Evolutionary conservation across 768 basidiomycete species (phyloP), one percentile per base, ranked within the genome.

Genomic region (Mycena chlorophos): DNA sequence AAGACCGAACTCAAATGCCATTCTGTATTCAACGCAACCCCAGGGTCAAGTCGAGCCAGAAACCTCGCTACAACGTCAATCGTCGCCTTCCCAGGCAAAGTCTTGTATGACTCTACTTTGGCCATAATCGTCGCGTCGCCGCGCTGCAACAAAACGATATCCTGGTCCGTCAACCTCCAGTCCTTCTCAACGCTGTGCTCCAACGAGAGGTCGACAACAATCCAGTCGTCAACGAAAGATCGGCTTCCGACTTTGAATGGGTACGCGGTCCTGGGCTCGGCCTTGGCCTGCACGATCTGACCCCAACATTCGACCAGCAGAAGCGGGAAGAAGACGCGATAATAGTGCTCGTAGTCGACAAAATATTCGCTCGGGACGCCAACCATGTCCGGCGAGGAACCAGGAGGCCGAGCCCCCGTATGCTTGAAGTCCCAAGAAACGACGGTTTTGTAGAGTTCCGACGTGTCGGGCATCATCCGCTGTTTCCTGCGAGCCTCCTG

Each of bases 291-390:
- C 6, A 78, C 65, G 22, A 96, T 80, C 66, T 96, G 92, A 26
- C 88, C 84, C 95, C 97, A 98, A 58, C 91, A 86, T 71, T 99
- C 97, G 55, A 91, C 74, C 19, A 94, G 72, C 25, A 98, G 73
- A 16, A 98, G 78, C 2, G 96, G 94, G 66, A 92, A 85, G 68
- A 97, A 94, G 42, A 88, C 77, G 22, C 73, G 73, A 38, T 81
- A 79, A 69, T 96, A 98, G 19, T 91, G 81, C 1, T 74, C 68
- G 54, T 86, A 81, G 49, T 82, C 79, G 2, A 63, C 54, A 69
- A 98, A 98, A 12, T 68, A 73, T 51, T 85, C 80, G 0, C 31
- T 51, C n/a, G 91, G 89, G 6, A 97, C 78, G 17, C 69, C 71
- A 13, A 68, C 48, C 27, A 78, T 64, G 1, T 67, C 49, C 3